phyloP scores from a whole-genome alignment of 495 filamentous ascomycete genomes.

The Penicillium crystallinum region DNA sequence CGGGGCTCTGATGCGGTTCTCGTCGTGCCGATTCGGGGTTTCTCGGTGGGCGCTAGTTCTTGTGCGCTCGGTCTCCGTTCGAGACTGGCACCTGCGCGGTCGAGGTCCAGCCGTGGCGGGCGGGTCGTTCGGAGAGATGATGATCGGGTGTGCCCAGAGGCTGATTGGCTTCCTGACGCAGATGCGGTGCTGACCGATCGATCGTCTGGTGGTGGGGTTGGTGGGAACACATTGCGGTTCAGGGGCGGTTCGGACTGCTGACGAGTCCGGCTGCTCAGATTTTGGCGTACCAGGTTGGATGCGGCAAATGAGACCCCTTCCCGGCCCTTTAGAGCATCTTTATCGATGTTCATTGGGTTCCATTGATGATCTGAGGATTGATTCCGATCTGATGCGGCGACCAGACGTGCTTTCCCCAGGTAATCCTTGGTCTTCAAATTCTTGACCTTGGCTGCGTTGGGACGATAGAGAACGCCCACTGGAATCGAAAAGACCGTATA shows the following conservation, averaged over 20 bases:
- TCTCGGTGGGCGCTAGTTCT: constrained; percentile 24
- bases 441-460: constrained; percentile 96
- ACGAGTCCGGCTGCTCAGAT: constrained; percentile 64
- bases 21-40: constrained; percentile 46
- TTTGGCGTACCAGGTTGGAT: constrained; percentile 82
- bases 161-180: constrained; percentile 2
- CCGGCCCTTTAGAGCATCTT: constrained; percentile 62
- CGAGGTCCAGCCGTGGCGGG: constrained; percentile 39
- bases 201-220: constrained; percentile 89
- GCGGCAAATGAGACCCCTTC: constrained; percentile 86
- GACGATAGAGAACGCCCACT: constrained; percentile 89
- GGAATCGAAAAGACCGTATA: constrained; percentile 99
- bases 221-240: constrained; percentile 84
- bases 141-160: constrained; percentile 14
- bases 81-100: constrained; percentile 28
- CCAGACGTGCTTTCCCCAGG: constrained; percentile 84
- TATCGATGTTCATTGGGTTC: constrained; percentile 20
- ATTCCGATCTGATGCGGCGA: constrained; percentile 78
- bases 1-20: constrained; percentile 53
- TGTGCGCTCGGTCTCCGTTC: constrained; percentile 20
- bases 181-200: constrained; percentile 41
- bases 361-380: constrained; percentile 22
- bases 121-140: constrained; percentile 30
- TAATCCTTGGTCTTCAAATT: constrained; percentile 97
- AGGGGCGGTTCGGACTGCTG: constrained; percentile 85